Percentiles rank a stretch among this genome's conserved stretches.
phyloP scores from a whole-genome alignment of 2,329 filamentous ascomycete genomes.

The Aureobasidium subglaciale region DNA sequence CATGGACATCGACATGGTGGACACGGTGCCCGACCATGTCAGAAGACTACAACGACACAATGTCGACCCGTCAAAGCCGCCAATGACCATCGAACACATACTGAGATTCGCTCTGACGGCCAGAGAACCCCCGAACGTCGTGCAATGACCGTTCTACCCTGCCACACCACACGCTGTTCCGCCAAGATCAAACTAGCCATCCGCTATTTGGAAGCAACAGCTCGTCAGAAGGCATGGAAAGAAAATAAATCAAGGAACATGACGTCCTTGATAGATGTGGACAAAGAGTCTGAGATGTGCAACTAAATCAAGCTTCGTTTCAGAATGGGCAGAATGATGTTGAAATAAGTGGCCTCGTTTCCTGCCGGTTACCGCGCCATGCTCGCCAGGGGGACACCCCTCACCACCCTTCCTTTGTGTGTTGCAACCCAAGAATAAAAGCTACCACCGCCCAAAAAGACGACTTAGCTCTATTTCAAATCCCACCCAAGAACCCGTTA shows the following conservation, averaged over 20 bases:
- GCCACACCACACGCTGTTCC: background rate
- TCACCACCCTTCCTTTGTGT: background rate
- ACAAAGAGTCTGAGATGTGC: background rate
- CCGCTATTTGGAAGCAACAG: background rate
- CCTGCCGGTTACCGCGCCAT: too few species aligned
- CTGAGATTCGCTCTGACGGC: slow-evolving; percentile 20
- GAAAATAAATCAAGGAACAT: background rate
- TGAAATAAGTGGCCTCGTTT: background rate
- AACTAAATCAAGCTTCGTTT: background rate
- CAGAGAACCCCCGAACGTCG: slow-evolving; percentile 11
- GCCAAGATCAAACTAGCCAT: background rate
- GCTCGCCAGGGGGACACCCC: background rate
- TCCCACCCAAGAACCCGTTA: slow-evolving; percentile 1
- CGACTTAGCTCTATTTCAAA: background rate
- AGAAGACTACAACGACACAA: slow-evolving; percentile 19
- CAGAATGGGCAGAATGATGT: background rate
- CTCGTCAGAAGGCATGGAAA: background rate
- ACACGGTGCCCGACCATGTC: slow-evolving; percentile 25
- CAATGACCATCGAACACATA: slow-evolving; percentile 25
- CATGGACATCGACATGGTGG: slow-evolving; percentile 41
- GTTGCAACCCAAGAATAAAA: too few species aligned
- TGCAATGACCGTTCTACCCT: background rate
- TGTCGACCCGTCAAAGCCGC: slow-evolving; percentile 23
- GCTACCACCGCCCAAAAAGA: background rate
- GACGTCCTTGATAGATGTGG: background rate